Base-by-base conservation (phyloP, 805 yeast genomes). In the Candida ponderosae region DNA sequence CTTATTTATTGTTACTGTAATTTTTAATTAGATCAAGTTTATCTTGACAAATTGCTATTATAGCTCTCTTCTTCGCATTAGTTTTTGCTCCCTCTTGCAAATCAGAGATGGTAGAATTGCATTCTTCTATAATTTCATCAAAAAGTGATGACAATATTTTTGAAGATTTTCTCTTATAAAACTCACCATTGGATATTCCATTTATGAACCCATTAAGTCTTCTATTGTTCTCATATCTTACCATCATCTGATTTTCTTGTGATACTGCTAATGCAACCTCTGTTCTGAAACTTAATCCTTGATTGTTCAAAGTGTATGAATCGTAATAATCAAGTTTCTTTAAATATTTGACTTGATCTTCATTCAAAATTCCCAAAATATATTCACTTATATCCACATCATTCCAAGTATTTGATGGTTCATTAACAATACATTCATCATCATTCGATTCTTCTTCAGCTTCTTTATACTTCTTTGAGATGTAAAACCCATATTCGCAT, bases 401-500 rank as follows among this genome's bases (percentile, higher is more conserved):
- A 47, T 86, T 79, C 87, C 89, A 83, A 17, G 55, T 59, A 52
- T 87, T 86, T 2, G 53, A 48, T 1, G 54, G 53, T 4, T n/a
- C n/a, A 80, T 56, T 27, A 70, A 65, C 59, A 88, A 88, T 1
- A 2, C 50, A 41, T 6, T 48, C 33, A 6, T 82, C 48, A 28
- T 59, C 54, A 1, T 55, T 53, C 1, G 81, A 54, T 5, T 86
- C 51, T 49, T 86, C 89, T 3, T 85, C 52, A 41, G 59, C 72
- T 47, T 84, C 76, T 82, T 84, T 80, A 19, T 53, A 56, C 50
- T 84, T 83, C 1, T 56, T 50, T 0, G 55, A 53, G 2, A 83
- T 56, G 28, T 69, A 66, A 63, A 90, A 90, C 1, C 97, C 97
- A 53, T 90, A 90, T 56, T 90, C 97, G 49, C 83, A 77, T 9